A percentile compares a stretch with the other conserved stretches of the same genome.
These are phyloP conservation scores for Vairimorpha ceranae DNA, from an alignment of 371 early-diverging fungal species.

Conservation along the genomic window DNA sequence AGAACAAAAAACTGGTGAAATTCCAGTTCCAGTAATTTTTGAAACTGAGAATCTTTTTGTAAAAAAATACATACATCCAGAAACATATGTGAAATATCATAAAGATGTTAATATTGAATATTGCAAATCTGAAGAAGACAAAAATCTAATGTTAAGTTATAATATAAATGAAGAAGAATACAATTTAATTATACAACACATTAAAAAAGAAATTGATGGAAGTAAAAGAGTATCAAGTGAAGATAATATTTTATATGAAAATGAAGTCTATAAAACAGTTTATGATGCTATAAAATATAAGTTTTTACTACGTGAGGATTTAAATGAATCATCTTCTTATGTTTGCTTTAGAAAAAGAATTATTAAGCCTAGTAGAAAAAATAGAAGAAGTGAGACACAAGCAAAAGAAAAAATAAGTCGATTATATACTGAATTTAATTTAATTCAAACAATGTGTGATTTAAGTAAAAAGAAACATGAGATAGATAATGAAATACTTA, in stretches of 20 bases:
- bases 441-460: constrained; percentile 23
- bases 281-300: constrained; percentile 8
- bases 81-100: constrained; percentile 31
- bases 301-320: constrained; percentile 41
- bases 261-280: constrained; percentile 4
- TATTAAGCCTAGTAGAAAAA: constrained; percentile 51
- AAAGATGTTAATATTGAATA: constrained; percentile 51
- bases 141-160: background rate
- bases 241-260: background rate
- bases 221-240: background rate
- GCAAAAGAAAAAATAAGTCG: constrained; percentile 42
- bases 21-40: constrained; percentile 52
- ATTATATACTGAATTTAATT: constrained; percentile 32
- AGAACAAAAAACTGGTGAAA: constrained; percentile 19
- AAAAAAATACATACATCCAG: background rate
- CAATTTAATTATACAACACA: background rate
- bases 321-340: constrained; percentile 31
- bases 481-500: constrained; percentile 16
- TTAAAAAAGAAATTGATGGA: background rate
- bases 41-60: constrained; percentile 17
- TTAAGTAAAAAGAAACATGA: background rate
- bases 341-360: constrained; percentile 55
- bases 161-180: constrained; percentile 6
- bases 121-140: constrained; percentile 28
- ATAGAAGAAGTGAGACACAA: constrained; percentile 42